A percentile compares a stretch with the other conserved stretches of the same genome.
These are phyloP conservation scores for Zygnema circumcarinatum DNA, from an alignment of 139 green algal species.

Conservation along the genomic window DNA sequence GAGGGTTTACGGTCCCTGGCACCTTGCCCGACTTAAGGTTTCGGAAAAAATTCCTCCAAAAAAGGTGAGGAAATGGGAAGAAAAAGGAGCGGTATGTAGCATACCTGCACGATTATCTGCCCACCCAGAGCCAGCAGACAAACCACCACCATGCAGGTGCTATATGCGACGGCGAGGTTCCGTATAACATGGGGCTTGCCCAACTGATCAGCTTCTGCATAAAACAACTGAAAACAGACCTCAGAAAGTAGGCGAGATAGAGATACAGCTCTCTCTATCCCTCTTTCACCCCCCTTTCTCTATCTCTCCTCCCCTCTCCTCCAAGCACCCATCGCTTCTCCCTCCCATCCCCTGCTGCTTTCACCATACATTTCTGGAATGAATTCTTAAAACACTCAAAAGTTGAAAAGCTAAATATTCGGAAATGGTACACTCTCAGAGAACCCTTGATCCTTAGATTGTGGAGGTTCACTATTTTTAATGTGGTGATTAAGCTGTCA, in stretches of 20 bases:
- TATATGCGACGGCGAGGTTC: conserved; percentile 14
- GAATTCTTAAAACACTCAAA: neutral
- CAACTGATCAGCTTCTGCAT: neutral
- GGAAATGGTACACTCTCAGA: too few species aligned
- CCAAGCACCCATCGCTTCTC: too few species aligned
- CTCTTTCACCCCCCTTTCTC: too few species aligned
- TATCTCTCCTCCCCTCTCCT: too few species aligned
- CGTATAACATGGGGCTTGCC: conserved; percentile 10
- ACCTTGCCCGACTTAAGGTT: too few species aligned
- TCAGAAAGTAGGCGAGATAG: neutral
- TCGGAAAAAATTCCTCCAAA: too few species aligned
- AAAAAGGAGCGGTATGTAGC: neutral
- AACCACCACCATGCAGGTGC: neutral
- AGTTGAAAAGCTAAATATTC: neutral
- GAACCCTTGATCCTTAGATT: too few species aligned
- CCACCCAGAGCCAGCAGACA: neutral
- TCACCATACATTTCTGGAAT: neutral
- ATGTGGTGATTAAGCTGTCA: too few species aligned
- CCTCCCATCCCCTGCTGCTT: too few species aligned
- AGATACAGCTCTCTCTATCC: neutral
- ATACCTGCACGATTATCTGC: conserved; percentile 32
- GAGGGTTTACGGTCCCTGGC: too few species aligned
- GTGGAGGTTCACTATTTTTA: too few species aligned
- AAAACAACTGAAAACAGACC: neutral
- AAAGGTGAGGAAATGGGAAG: neutral